Conservation (phyloP, 257 asterid genomes). For the Nicotiana knightiana region DNA sequence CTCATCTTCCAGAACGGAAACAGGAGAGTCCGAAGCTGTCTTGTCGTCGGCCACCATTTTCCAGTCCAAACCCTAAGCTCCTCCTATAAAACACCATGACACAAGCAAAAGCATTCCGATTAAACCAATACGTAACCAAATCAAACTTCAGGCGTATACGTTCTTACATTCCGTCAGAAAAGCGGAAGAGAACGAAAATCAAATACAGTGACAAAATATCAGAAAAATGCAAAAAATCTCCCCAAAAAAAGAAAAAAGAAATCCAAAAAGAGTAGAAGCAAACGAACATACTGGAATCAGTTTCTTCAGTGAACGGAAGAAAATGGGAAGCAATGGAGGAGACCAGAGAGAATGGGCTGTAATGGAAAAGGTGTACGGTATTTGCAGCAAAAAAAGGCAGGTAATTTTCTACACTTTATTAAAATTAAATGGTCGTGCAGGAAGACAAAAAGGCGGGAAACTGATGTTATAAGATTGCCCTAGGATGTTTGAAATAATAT, state of each 20-base stretch:
- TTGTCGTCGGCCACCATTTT: constrained; percentile 48
- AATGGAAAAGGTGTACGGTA: not conserved
- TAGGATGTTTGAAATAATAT: not conserved
- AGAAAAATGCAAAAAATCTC: not conserved
- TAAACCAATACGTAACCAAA: not conserved
- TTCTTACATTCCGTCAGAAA: not conserved
- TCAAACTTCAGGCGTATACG: not conserved
- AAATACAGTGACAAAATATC: not conserved
- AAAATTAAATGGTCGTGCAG: not conserved
- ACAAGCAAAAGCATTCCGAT: not conserved
- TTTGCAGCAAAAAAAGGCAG: constrained; percentile 6
- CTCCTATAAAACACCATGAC: constrained; percentile 4
- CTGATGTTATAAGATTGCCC: not conserved
- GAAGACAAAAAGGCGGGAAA: constrained; percentile 13
- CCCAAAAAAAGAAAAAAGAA: not conserved
- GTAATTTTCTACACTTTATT: not conserved
- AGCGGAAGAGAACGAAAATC: not conserved
- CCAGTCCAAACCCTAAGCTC: constrained; percentile 22
- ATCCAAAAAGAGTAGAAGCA: not conserved
- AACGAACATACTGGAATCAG: not conserved
- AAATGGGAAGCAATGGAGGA: not conserved
- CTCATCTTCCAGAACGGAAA: constrained; percentile 96
- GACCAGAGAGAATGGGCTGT: constrained; percentile 5
- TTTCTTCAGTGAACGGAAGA: not conserved
- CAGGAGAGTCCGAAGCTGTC: constrained; percentile 69